These are phyloP conservation scores for Neoboletus brunneissimus DNA, from an alignment of 768 basidiomycete species.

Conservation along the genomic window DNA sequence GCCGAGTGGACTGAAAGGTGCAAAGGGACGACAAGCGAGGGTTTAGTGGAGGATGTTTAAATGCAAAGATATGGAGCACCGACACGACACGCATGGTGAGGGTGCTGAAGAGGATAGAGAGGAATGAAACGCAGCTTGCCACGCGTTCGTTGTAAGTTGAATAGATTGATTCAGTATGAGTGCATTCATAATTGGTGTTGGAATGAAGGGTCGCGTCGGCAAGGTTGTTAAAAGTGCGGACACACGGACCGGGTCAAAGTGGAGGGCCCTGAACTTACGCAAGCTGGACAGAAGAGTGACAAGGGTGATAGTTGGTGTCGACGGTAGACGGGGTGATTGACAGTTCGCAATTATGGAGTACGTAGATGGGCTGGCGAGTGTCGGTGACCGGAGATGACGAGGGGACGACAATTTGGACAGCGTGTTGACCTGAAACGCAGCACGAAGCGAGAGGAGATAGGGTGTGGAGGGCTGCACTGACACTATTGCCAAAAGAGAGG, in stretches of 20 bases:
- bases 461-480: background rate
- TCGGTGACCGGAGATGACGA: too few species aligned
- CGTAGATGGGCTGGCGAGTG: too few species aligned
- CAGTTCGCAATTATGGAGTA: background rate
- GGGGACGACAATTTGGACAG: too few species aligned
- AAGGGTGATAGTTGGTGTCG: background rate
- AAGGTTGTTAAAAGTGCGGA: background rate
- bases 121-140: background rate
- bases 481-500: background rate
- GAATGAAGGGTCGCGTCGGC: slow-evolving; percentile 17
- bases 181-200: background rate
- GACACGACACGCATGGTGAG: background rate
- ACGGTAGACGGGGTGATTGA: background rate
- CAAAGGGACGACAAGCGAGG: background rate
- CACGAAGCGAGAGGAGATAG: too few species aligned
- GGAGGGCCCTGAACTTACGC: background rate
- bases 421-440: background rate
- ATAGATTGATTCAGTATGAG: background rate
- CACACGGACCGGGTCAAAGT: background rate
- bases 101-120: slow-evolving; percentile 7
- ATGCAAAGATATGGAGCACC: background rate
- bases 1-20: background rate
- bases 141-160: background rate
- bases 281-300: background rate
- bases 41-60: background rate